Evolutionary conservation across 345 rosid species (phyloP).

Genomic region (Populus simonii): DNA sequence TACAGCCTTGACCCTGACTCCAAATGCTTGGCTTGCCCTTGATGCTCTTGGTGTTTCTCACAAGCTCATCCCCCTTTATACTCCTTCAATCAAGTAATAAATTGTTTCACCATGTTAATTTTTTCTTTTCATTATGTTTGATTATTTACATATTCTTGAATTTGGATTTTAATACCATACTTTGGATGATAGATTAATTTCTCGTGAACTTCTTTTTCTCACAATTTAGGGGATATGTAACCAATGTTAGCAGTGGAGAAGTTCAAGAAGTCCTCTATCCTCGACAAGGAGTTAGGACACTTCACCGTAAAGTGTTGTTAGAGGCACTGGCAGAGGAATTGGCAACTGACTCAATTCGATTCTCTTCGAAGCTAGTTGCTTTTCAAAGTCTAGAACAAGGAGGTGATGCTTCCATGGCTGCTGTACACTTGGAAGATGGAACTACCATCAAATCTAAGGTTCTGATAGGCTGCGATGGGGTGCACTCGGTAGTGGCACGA

Average conservation of each 20-base stretch:
- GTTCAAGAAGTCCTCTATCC: slow-evolving; percentile 1
- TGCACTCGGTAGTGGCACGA: slow-evolving; percentile 30
- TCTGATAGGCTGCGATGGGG: slow-evolving; percentile 45
- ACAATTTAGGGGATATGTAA: slow-evolving; percentile 8
- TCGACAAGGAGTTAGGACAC: neutral
- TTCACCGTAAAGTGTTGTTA: slow-evolving; percentile 28
- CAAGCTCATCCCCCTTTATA: slow-evolving; percentile 32
- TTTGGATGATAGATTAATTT: neutral
- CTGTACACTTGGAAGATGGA: slow-evolving; percentile 32
- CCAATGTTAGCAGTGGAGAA: slow-evolving; percentile 25
- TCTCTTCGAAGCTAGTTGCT: slow-evolving; percentile 27
- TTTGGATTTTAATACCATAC: no score
- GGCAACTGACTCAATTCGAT: slow-evolving; percentile 29
- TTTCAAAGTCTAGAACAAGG: slow-evolving; percentile 16
- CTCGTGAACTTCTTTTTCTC: neutral
- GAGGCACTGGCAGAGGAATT: slow-evolving; percentile 37
- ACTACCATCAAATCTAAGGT: slow-evolving; percentile 33
- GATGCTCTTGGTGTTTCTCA: slow-evolving; percentile 35
- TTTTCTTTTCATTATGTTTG: neutral
- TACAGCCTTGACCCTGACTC: slow-evolving; percentile 23
- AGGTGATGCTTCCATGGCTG: neutral
- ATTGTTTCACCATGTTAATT: neutral
- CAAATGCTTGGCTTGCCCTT: slow-evolving; percentile 45
- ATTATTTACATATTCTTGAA: neutral
- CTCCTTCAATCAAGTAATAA: slow-evolving; percentile 2